Evolutionary conservation across 768 basidiomycete species (phyloP).

Genomic region (Leccinellum albellum): DNA sequence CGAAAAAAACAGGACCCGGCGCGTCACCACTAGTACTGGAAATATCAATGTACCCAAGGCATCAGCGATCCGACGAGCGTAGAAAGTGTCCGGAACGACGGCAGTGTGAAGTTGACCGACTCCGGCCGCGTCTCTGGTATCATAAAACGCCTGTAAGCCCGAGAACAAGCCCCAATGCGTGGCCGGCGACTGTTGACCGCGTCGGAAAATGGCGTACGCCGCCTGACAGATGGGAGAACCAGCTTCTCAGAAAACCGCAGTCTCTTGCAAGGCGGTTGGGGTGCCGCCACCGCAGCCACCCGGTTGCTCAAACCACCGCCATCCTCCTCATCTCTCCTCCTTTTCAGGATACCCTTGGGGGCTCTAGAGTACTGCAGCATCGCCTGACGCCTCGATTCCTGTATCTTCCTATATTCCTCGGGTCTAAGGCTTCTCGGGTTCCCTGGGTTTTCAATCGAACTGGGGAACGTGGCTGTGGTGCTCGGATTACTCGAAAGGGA

Average conservation of each 20-base stretch:
- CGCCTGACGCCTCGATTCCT: constrained; percentile 28
- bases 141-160: constrained; percentile 13
- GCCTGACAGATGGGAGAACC: neutral
- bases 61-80: constrained; percentile 30
- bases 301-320: constrained; percentile 2
- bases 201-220: constrained; percentile 14
- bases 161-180: constrained; percentile 10
- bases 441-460: constrained; percentile 15
- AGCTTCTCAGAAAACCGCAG: constrained; percentile 19
- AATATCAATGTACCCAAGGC: constrained; percentile 30
- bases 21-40: neutral
- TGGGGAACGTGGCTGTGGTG: constrained; percentile 8
- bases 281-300: neutral
- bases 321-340: constrained; percentile 23
- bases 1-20: neutral
- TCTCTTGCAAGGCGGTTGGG: constrained; percentile 16
- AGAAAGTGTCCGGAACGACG: constrained; percentile 31
- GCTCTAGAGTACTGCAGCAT: constrained; percentile 19
- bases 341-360: constrained; percentile 29
- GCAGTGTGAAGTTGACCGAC: constrained; percentile 29
- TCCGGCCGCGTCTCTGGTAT: constrained; percentile 12
- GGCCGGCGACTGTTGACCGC: constrained; percentile 14
- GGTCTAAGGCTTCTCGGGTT: constrained; percentile 17
- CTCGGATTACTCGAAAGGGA: constrained; percentile 17
- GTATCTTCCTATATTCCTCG: constrained; percentile 24